Conservation (phyloP, 495 filamentous ascomycete genomes). For the Sphaerosporella brunnea region DNA sequence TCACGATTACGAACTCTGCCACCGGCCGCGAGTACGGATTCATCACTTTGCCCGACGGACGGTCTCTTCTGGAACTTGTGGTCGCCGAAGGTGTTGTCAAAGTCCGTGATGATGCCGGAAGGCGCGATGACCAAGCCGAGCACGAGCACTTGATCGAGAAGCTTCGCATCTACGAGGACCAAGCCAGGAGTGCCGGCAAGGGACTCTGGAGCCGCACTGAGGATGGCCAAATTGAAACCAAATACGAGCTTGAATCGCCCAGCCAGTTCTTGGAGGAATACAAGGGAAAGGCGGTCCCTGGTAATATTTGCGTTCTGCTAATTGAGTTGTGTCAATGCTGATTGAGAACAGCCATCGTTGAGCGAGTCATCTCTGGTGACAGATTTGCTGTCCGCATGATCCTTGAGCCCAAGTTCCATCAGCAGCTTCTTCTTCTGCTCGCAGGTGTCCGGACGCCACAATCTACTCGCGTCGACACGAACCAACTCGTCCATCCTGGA, state of each 20-base stretch:
- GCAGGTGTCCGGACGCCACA: conserved; percentile 77
- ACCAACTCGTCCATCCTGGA: conserved; percentile 60
- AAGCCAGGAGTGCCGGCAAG: conserved; percentile 56
- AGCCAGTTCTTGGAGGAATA: conserved; percentile 54
- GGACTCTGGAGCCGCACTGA: conserved; percentile 50
- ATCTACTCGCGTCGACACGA: conserved; percentile 60
- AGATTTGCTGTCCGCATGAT: conserved; percentile 71
- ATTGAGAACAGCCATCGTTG: conserved; percentile 39
- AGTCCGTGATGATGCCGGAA: conserved; percentile 77
- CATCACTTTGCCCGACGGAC: conserved; percentile 52
- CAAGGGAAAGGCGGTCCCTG: conserved; percentile 62
- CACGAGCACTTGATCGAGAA: conserved; percentile 50
- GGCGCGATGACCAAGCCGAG: conserved; percentile 63
- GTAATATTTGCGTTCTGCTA: conserved; percentile 20
- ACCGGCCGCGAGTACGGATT: conserved; percentile 63
- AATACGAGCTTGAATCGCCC: conserved; percentile 51
- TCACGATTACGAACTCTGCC: conserved; percentile 64
- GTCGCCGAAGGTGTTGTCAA: conserved; percentile 80
- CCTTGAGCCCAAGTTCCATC: conserved; percentile 55
- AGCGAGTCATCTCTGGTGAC: conserved; percentile 81
- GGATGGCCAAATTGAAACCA: conserved; percentile 49
- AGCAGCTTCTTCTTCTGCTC: conserved; percentile 65
- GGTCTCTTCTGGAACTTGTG: conserved; percentile 55
- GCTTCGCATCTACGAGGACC: conserved; percentile 58
- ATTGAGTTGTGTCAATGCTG: conserved; percentile 1